Percentiles rank a stretch among this genome's conserved stretches.
phyloP scores from a whole-genome alignment of 2,329 filamentous ascomycete genomes.

The Ilyonectria sp. region DNA sequence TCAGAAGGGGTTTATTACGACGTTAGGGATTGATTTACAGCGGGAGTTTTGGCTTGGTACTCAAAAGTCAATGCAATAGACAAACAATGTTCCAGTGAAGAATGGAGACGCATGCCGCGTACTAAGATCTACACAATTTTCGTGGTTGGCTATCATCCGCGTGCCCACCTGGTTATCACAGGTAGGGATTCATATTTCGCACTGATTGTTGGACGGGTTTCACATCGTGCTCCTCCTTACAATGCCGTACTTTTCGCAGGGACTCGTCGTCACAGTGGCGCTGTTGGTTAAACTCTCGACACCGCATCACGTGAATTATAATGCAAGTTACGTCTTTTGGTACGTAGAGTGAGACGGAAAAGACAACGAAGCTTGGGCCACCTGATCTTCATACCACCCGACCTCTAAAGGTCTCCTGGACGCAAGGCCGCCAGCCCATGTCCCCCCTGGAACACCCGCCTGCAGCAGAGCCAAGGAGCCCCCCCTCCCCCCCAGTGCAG shows the following conservation, averaged over 20 bases:
- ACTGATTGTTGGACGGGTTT: background rate
- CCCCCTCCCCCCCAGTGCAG: background rate
- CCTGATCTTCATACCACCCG: slow-evolving; percentile 32
- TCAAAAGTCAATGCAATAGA: background rate
- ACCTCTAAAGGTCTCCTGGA: slow-evolving; percentile 18
- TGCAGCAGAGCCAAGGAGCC: slow-evolving; percentile 26
- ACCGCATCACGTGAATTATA: slow-evolving; percentile 20
- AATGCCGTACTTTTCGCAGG: background rate
- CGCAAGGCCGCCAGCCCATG: slow-evolving; percentile 4
- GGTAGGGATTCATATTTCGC: background rate
- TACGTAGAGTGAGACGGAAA: background rate
- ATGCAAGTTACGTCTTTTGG: background rate
- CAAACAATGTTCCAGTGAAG: background rate
- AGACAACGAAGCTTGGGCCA: slow-evolving; percentile 42
- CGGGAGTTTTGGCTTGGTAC: background rate
- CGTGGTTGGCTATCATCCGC: background rate
- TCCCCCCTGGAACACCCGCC: slow-evolving; percentile 23
- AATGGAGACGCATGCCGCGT: background rate
- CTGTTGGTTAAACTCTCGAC: slow-evolving; percentile 22
- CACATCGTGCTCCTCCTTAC: background rate
- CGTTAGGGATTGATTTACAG: background rate
- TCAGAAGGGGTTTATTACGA: background rate
- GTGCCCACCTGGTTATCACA: background rate
- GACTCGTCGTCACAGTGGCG: slow-evolving; percentile 41
- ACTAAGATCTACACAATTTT: background rate